Conservation (phyloP, 306 rosid genomes). For the Cicer cuneatum region DNA sequence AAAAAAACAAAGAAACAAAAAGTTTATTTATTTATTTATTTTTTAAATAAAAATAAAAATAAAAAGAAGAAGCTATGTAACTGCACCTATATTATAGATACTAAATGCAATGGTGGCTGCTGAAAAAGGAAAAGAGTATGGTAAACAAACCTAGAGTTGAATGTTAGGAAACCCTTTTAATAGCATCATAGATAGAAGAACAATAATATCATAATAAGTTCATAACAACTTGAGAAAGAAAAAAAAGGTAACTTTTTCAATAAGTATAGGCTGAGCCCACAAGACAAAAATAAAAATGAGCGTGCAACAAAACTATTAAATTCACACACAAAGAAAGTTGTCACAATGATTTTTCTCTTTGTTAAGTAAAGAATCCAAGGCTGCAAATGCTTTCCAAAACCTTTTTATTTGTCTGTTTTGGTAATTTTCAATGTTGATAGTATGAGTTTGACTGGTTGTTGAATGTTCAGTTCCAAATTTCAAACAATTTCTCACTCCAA, state of each 20-base stretch:
- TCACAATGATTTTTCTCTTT: constrained; percentile 55
- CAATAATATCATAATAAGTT: constrained; percentile 40
- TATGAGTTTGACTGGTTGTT: constrained; percentile 29
- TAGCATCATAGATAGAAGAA: constrained; percentile 40
- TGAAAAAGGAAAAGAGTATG: constrained; percentile 47
- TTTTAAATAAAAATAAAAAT: not conserved
- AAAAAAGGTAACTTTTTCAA: constrained; percentile 63
- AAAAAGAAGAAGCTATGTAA: constrained; percentile 32
- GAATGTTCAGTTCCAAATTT: constrained; percentile 15
- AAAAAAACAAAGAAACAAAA: no score
- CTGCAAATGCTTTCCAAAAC: constrained; percentile 40
- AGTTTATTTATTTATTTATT: not conserved
- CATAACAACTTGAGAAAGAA: constrained; percentile 31
- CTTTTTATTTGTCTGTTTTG: constrained; percentile 44
- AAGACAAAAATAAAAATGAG: constrained; percentile 53
- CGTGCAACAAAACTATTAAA: constrained; percentile 55
- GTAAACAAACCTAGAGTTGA: constrained; percentile 51
- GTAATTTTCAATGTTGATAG: constrained; percentile 36
- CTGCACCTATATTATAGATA: constrained; percentile 45
- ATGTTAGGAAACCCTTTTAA: constrained; percentile 51
- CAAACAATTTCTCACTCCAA: constrained; percentile 26
- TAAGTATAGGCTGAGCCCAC: constrained; percentile 73
- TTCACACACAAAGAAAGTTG: constrained; percentile 45
- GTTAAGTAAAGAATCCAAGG: constrained; percentile 80
- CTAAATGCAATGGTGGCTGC: constrained; percentile 44